phyloP scores from a whole-genome alignment of 2,329 filamentous ascomycete genomes.

The Penicillium sp. region DNA sequence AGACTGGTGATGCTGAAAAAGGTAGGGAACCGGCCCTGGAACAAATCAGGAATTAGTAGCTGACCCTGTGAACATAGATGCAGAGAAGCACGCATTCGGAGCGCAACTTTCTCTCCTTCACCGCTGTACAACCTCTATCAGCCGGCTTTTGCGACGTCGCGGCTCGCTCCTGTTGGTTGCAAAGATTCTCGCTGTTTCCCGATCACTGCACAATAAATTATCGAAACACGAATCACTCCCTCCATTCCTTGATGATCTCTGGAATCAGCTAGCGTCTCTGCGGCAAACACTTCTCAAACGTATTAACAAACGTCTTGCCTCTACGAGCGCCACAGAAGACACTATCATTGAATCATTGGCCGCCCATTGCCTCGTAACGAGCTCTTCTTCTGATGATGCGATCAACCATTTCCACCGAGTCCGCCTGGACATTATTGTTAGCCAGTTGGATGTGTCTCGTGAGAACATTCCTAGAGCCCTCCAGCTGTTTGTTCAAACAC shows the following conservation, averaged over 20 bases:
- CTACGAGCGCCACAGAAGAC: conserved; percentile 36
- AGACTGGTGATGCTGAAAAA: conserved; percentile 28
- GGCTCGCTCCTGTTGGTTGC: conserved; percentile 50
- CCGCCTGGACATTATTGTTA: conserved; percentile 58
- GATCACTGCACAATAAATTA: conserved; percentile 66
- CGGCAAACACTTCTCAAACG: conserved; percentile 57
- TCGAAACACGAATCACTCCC: conserved; percentile 43
- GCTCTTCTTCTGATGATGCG: conserved; percentile 68
- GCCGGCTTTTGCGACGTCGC: conserved; percentile 45
- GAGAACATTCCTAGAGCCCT: conserved; percentile 56
- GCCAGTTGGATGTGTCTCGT: conserved; percentile 48
- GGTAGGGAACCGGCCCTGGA: conserved; percentile 18
- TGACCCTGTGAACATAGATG: conserved; percentile 27
- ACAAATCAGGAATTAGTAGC: conserved; percentile 1
- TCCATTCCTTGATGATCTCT: conserved; percentile 53
- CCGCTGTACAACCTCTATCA: conserved; percentile 46
- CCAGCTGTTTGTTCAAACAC: conserved; percentile 64
- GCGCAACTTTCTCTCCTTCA: conserved; percentile 53
- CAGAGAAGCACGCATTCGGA: conserved; percentile 42
- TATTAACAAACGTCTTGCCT: conserved; percentile 49
- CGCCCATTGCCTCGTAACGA: conserved; percentile 73
- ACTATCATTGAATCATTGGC: conserved; percentile 63
- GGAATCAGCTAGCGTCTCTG: conserved; percentile 55
- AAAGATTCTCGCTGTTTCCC: conserved; percentile 66
- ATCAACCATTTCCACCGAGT: conserved; percentile 69